These are phyloP conservation scores for Eremothecium sinecaudum DNA, from an alignment of 1,139 yeast genomes.

Conservation along the genomic window DNA sequence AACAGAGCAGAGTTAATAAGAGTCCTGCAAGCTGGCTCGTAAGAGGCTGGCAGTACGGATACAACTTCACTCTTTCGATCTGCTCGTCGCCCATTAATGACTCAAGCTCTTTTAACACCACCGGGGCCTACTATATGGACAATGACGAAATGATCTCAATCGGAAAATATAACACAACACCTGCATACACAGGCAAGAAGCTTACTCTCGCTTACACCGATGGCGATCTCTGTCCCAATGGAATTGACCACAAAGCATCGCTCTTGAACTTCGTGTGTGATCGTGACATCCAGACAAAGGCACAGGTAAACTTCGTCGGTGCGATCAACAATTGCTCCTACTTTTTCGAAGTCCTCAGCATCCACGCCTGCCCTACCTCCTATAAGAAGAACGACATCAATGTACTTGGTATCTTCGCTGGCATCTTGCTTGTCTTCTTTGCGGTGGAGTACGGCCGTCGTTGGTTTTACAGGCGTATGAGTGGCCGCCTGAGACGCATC, in stretches of 20 bases:
- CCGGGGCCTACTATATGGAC: constrained; percentile 63
- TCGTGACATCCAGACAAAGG: constrained; percentile 57
- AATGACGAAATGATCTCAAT: constrained; percentile 46
- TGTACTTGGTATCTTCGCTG: constrained; percentile 29
- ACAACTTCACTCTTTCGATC: constrained; percentile 70
- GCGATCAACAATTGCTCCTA: constrained; percentile 68
- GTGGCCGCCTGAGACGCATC: constrained; percentile 4
- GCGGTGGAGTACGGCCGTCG: constrained; percentile 32
- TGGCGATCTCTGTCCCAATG: constrained; percentile 60
- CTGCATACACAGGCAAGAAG: constrained; percentile 63
- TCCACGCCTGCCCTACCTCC: constrained; percentile 82
- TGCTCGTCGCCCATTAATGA: constrained; percentile 48
- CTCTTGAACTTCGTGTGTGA: constrained; percentile 72
- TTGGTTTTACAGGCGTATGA: constrained; percentile 18
- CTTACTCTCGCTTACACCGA: constrained; percentile 58
- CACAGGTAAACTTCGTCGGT: constrained; percentile 63
- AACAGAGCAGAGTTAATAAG: constrained; percentile 5
- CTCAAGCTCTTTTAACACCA: constrained; percentile 32
- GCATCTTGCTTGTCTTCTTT: constrained; percentile 32
- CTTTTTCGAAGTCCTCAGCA: constrained; percentile 76
- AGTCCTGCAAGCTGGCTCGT: constrained; percentile 43
- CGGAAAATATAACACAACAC: constrained; percentile 53
- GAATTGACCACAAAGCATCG: constrained; percentile 50
- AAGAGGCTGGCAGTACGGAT: constrained; percentile 59
- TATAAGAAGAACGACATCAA: constrained; percentile 35